phyloP scores from a whole-genome alignment of 225 moss, liverwort and hornwort genomes.

The Asterella californica region DNA sequence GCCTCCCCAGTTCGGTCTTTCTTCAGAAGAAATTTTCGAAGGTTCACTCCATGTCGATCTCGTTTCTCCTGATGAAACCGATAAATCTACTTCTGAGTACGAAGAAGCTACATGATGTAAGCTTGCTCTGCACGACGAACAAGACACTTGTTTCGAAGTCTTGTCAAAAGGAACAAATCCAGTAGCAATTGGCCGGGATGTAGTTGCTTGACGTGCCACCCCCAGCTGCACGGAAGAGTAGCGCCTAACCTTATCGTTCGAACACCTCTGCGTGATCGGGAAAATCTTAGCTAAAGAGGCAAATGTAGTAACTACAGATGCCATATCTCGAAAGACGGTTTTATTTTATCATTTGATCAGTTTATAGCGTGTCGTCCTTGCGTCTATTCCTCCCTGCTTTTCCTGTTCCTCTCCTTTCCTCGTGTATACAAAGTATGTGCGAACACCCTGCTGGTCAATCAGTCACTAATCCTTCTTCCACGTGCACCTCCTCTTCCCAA shows the following conservation, averaged over 20 bases:
- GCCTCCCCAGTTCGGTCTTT: background rate
- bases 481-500: background rate
- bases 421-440: background rate
- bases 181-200: slow-evolving; percentile 2
- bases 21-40: background rate
- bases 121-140: background rate
- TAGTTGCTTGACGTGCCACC: background rate
- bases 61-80: background rate
- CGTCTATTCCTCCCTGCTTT: background rate
- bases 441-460: background rate
- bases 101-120: slow-evolving; percentile 2
- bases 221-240: slow-evolving; percentile 14
- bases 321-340: slow-evolving; percentile 23
- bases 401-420: background rate
- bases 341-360: slow-evolving; percentile 27
- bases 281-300: slow-evolving; percentile 14
- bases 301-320: slow-evolving; percentile 35
- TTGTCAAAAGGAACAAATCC: background rate
- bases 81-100: slow-evolving; percentile 1
- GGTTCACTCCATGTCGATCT: slow-evolving; percentile 10
- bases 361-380: background rate
- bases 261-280: background rate
- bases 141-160: background rate
- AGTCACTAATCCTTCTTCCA: background rate
- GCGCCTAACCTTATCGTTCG: slow-evolving; percentile 5